These are phyloP conservation scores for Vitis hybrid DNA, from an alignment of 177 flowering plant genomes.

Conservation along the genomic window DNA sequence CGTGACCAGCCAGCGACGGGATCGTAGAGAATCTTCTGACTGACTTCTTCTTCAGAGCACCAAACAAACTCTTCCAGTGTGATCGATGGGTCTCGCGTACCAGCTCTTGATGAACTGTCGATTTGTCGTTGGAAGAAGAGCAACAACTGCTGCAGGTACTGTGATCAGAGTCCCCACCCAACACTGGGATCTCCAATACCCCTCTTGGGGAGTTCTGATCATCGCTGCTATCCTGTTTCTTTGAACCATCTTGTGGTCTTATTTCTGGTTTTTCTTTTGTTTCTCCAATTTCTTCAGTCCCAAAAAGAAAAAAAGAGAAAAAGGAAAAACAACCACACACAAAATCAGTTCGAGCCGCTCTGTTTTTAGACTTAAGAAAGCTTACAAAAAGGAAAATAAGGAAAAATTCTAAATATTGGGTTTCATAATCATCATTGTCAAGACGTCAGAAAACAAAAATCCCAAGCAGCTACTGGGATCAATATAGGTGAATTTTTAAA, in stretches of 20 bases:
- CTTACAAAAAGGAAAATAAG: not conserved
- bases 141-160: slow-evolving; percentile 38
- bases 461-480: no score
- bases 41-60: slow-evolving; percentile 57
- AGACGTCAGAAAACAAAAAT: no score
- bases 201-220: slow-evolving; percentile 61
- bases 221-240: slow-evolving; percentile 6
- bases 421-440: no score
- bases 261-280: slow-evolving; percentile 20
- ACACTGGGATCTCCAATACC: slow-evolving; percentile 50
- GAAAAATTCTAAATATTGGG: not conserved
- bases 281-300: slow-evolving; percentile 19
- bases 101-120: not conserved
- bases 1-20: slow-evolving; percentile 38
- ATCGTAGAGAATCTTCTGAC: slow-evolving; percentile 49
- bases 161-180: slow-evolving; percentile 47
- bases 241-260: not conserved
- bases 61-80: slow-evolving; percentile 59
- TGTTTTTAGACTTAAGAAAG: no score
- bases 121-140: slow-evolving; percentile 16
- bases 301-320: not conserved
- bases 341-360: no score
- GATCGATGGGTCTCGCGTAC: slow-evolving; percentile 18
- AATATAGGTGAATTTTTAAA: no score
- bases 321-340: not conserved